Evolutionary conservation across 768 basidiomycete genomes (phyloP), one percentile per base, ranked within the genome.

Genomic region (Nevesoporus exiguus): DNA sequence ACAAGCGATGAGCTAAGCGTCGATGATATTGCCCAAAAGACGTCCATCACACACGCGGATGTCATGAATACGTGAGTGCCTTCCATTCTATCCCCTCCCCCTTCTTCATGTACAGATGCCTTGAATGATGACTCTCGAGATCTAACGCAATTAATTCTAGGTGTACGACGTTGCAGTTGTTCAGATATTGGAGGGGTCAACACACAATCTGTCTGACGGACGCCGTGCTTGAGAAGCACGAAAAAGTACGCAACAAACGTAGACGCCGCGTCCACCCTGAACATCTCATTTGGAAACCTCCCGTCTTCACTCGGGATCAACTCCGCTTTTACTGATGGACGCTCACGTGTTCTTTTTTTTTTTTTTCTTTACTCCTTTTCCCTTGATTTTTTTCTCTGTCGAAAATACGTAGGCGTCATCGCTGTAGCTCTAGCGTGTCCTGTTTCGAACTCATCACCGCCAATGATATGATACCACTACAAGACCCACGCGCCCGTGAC

Each of bases 11-110:
- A 93, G 62, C 76, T 98, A 51, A 92, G 88, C 69, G 88, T 99
- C 61, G 97, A 99, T 64, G 97, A 98, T 65, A 95, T 99, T 61
- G 95, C 97, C 9, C 90, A 95, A 72, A 89, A 84, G 74, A 98
- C 96, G 3, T 80, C 91, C 15, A 95, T 99, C 70, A 94, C 93
- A 5, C 94, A 96, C 62, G 85, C 88, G 29, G 97, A 99, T 70
- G 86, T 99, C 54, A 93, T 96, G 89, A 96, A 97, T 74, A 98
- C 97, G 96, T 98, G 69, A 71, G 93, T 84, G 10, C 13, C 42
- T 51, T 58, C 52, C 55, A 51, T 49, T 54, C 47, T 49, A 49
- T 44, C 30, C 15, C 48, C n/a, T n/a, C n/a, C n/a, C 39, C 27
- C 33, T 24, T 56, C 15, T 30, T 4, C n/a, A 1, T 30, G 44